These are phyloP conservation scores for Royoungia palumana DNA, from an alignment of 768 basidiomycete species.

Conservation along the genomic window DNA sequence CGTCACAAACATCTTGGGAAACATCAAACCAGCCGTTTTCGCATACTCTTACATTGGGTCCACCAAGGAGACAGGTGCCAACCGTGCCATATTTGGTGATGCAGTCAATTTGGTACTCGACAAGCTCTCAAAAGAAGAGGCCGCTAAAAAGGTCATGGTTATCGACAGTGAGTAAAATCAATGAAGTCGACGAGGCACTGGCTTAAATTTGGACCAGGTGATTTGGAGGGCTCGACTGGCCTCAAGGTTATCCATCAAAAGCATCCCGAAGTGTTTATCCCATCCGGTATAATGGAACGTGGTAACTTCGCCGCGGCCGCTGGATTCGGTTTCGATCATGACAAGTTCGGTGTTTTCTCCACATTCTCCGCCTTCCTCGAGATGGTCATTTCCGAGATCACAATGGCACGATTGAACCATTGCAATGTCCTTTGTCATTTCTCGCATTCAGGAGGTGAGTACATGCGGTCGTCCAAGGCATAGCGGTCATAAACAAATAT, in stretches of 20 bases:
- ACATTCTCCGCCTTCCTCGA: slow-evolving; percentile 92
- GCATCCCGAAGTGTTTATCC: slow-evolving; percentile 83
- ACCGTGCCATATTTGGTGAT: slow-evolving; percentile 82
- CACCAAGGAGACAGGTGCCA: slow-evolving; percentile 72
- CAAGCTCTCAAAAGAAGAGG: slow-evolving; percentile 69
- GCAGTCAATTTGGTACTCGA: slow-evolving; percentile 80
- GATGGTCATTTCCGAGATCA: slow-evolving; percentile 86
- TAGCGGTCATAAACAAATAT: neutral
- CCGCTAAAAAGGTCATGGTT: slow-evolving; percentile 76
- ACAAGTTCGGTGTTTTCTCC: slow-evolving; percentile 86
- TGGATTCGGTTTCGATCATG: slow-evolving; percentile 78
- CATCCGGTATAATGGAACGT: slow-evolving; percentile 86
- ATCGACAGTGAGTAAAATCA: slow-evolving; percentile 62
- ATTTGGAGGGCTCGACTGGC: slow-evolving; percentile 87
- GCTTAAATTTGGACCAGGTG: slow-evolving; percentile 42
- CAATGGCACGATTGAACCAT: slow-evolving; percentile 89
- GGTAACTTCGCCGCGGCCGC: slow-evolving; percentile 83
- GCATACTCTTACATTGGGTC: slow-evolving; percentile 68
- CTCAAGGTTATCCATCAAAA: slow-evolving; percentile 86
- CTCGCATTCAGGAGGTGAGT: slow-evolving; percentile 79
- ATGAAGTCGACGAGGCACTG: neutral
- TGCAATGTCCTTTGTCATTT: slow-evolving; percentile 88
- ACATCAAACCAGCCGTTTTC: slow-evolving; percentile 56
- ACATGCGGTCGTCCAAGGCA: slow-evolving; percentile 3
- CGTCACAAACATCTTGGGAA: slow-evolving; percentile 51